Evolutionary conservation across 1,284 basidiomycete species (phyloP), one percentile per base, ranked within the genome.

Genomic region (Cryptococcus deneoformans): DNA sequence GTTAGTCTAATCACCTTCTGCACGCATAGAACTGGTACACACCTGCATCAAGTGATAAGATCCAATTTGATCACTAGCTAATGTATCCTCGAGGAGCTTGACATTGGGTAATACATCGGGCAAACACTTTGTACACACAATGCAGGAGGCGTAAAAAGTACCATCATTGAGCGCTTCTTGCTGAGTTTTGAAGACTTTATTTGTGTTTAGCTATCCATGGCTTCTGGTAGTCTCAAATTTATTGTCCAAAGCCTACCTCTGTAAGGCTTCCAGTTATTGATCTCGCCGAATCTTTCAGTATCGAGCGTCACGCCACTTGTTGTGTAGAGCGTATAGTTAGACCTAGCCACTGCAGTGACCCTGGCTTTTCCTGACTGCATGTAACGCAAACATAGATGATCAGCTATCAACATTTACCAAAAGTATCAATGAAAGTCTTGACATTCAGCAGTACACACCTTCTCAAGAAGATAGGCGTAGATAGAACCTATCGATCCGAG

Each of bases 311-410:
- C 80, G 0, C 87, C 78, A 0, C 66, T 60, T 3, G 66, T 63
- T 0, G 80, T 80, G 24, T 87, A 82, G 2, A 81, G 77, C 29
- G 83, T 80, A 67, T 85, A 88, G 66, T 90, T 90, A 53, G 87
- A 85, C 52, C 89, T 77, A 0, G 88, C 88, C 5, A 90, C 85
- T 10, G 82, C 86, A 0, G 88, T 90, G 9, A 91, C 85, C n/a
- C 82, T 78, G 1, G 83, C 86, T 37, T 80, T 79, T 6, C 86
- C 85, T 55, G 84, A 83, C 55, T 75, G 38, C 14, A 44, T 6
- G 5, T 3, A 10, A 11, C 37, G 43, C 24, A 11, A 6, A 34
- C 37, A 37, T 16, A 47, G 53, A 20, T 50, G 10, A 47, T 11
- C 45, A n/a, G 10, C n/a, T 8, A 34, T 54, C n/a, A 58, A 43